Evolutionary conservation across 106 monocot species (phyloP).

Genomic region (Dendrobium huoshanense): DNA sequence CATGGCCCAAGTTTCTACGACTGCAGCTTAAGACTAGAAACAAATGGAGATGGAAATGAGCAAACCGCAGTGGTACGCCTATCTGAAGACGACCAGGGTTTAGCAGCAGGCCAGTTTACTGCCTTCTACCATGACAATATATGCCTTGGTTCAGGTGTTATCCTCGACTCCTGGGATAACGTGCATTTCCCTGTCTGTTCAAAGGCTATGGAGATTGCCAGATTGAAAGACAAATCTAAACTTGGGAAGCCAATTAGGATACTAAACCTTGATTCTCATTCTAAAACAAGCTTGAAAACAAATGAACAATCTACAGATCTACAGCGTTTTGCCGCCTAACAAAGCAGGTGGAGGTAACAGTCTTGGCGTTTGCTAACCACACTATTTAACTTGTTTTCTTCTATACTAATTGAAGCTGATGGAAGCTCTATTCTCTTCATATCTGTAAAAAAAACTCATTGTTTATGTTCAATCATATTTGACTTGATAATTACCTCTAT

Average conservation of each 20-base stretch:
- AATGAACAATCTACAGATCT: neutral
- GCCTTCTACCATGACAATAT: conserved; percentile 64
- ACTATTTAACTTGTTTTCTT: neutral
- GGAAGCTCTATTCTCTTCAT: neutral
- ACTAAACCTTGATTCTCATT: conserved; percentile 35
- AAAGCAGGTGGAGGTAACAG: neutral
- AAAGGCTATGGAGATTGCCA: conserved; percentile 74
- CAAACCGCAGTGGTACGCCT: conserved; percentile 38
- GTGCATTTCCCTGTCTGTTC: conserved; percentile 63
- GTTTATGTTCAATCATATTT: neutral
- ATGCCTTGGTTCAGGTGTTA: conserved; percentile 88
- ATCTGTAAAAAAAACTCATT: neutral
- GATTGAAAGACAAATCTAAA: conserved; percentile 68
- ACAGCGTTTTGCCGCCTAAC: neutral
- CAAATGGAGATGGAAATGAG: conserved; percentile 23
- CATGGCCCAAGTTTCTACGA: conserved; percentile 82
- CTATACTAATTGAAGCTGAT: neutral
- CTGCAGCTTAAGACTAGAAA: conserved; percentile 44
- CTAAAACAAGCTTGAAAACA: neutral
- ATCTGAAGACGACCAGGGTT: conserved; percentile 92
- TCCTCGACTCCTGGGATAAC: conserved; percentile 68
- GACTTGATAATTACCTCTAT: neutral
- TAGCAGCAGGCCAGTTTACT: conserved; percentile 91
- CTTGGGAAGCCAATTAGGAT: conserved; percentile 81
- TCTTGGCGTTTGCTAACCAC: too few relatives aligned